Evolutionary conservation across 1,284 basidiomycete genomes (phyloP), one percentile per base, ranked within the genome.

Genomic region (Amylostereum areolatum): DNA sequence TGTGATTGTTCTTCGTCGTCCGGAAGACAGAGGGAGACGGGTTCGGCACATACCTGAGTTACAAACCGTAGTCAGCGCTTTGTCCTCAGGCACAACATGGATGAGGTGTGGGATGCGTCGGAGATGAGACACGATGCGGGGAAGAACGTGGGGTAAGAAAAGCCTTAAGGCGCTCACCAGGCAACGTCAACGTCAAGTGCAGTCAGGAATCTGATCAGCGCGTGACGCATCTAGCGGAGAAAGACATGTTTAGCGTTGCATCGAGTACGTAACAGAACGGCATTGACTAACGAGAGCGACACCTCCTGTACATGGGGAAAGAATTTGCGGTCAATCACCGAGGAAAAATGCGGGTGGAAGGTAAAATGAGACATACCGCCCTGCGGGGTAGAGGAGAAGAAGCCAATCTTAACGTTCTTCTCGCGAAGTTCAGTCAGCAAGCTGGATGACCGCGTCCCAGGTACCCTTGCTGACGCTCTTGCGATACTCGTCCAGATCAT

Each of bases 1-100:
- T 90, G 78, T 90, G 88, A 73, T 92, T 92, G 83, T 91, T 89
- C 76, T 92, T 92, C 53, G 90, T 93, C 52, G 87, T 92, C 55
- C 90, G 80, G 78, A 93, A 93, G 34, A 93, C 88, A 55, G 78
- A 80, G 4, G 91, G 90, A 34, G 84, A 85, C 52, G 91, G 80
- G 74, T 92, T 90, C 45, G 89, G 90, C 18, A 91, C 87, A 69
- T 89, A 91, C 87, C 87, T 89, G 57, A 3, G 30, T 45, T 31
- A 11, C 5, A 3, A 25, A 18, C 37, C 37, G 37, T 24, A 28
- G 25, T 28, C 10, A 43, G 27, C 30, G 28, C 41, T 10, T 12
- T 18, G 41, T 43, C 12, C 5, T 11, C 41, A 41, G 37, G 37
- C n/a, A 39, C 45, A 50, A 47, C 40, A 31, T 34, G 42, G n/a